Evolutionary conservation across 345 rosid species (phyloP).

Genomic region (Psidium guajava): DNA sequence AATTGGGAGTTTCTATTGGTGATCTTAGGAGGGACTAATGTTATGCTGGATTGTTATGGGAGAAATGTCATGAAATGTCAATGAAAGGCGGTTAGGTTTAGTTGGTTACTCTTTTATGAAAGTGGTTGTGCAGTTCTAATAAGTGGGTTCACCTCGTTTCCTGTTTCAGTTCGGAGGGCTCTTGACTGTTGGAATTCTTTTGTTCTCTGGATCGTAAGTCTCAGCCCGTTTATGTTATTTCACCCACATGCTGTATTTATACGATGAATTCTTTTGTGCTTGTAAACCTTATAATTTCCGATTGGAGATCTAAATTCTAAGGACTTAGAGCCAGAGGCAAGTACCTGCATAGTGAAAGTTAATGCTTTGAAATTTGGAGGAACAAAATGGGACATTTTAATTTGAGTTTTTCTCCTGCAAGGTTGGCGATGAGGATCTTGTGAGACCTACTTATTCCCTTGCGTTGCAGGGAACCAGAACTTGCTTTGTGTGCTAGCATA

Average conservation of each 20-base stretch:
- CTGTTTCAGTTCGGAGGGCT: constrained; percentile 77
- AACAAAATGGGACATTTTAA: background rate
- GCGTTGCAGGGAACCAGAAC: background rate
- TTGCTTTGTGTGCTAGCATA: background rate
- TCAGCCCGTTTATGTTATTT: background rate
- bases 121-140: background rate
- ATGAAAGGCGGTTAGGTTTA: background rate
- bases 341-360: background rate
- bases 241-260: background rate
- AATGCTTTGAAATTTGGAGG: background rate
- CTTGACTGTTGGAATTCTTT: constrained; percentile 70
- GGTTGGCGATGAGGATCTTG: background rate
- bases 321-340: background rate
- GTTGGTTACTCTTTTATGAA: background rate
- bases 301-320: background rate
- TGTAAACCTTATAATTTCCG: background rate
- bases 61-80: background rate
- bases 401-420: background rate
- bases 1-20: background rate
- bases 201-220: constrained; percentile 90
- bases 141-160: background rate
- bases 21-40: background rate
- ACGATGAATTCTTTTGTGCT: background rate
- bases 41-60: background rate
- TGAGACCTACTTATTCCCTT: background rate